phyloP scores from a whole-genome alignment of 441 rosid genomes.

The Cnidoscolus chayamansa region DNA sequence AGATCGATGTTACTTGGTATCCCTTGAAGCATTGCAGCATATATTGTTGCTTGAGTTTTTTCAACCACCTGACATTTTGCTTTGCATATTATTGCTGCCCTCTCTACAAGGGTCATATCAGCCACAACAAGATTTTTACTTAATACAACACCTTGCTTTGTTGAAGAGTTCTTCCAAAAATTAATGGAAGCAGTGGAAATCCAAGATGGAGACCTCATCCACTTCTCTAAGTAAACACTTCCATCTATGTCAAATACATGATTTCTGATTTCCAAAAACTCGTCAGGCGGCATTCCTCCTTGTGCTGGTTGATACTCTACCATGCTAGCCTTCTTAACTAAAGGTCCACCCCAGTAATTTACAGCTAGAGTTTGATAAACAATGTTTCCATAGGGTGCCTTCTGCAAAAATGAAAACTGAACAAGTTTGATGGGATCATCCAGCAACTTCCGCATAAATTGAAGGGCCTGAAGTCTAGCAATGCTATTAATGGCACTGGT shows the following conservation, averaged over 20 bases:
- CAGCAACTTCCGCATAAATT: constrained; percentile 65
- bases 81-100: constrained; percentile 67
- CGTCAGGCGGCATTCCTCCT: constrained; percentile 37
- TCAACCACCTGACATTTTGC: constrained; percentile 65
- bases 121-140: constrained; percentile 85
- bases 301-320: constrained; percentile 36
- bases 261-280: constrained; percentile 43
- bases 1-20: constrained; percentile 98
- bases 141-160: constrained; percentile 59
- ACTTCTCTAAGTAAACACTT: constrained; percentile 78
- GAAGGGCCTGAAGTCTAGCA: constrained; percentile 91
- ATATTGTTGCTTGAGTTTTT: constrained; percentile 91
- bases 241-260: constrained; percentile 77
- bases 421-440: constrained; percentile 90
- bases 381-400: constrained; percentile 69
- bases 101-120: constrained; percentile 65
- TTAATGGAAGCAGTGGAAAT: constrained; percentile 59
- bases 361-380: constrained; percentile 85
- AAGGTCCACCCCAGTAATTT: constrained; percentile 84
- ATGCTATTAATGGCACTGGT: constrained; percentile 62
- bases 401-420: constrained; percentile 76
- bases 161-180: constrained; percentile 74
- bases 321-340: constrained; percentile 52
- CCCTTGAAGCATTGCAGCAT: constrained; percentile 89
- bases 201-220: constrained; percentile 98